Base-by-base conservation (phyloP, 225 moss, liverwort and hornwort species). In the Climacium dendroides region DNA sequence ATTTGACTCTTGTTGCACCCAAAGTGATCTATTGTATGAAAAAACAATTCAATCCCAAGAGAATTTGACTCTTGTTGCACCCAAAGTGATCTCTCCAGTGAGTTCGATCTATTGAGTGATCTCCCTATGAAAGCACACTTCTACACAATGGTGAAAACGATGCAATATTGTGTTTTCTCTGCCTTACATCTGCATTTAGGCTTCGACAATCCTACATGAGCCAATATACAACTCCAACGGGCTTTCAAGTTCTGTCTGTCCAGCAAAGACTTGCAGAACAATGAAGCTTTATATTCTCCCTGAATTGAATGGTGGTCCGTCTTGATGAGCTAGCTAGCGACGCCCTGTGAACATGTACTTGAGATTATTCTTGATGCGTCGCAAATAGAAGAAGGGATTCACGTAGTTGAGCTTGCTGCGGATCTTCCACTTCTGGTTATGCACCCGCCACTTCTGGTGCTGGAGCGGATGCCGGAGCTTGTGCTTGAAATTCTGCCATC, bases 381-480 rank as follows among this genome's bases (percentile, higher is more conserved):
- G 70, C 64, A 95, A 85, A 82, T 96, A 96, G 87, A 93, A 93
- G 62, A 96, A 90, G 19, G 95, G 95, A 59, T 96, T 96, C 61
- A 93, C 83, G 74, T 93, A 91, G 84, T 95, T 92, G 37, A 94
- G 53, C 87, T 86, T 95, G 78, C 76, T 92, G 53, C 92, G 91
- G 13, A 87, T 86, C 85, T 86, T 93, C 92, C 83, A 80, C 84
- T 65, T 86, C 74, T 86, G 90, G 60, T 90, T 89, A 3, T 89
- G 89, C 17, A 71, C 17, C 45, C 89, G 87, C 91, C 91, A 89
- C 89, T 88, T 92, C 34, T 92, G 84, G 52, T 92, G 85, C 69
- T 91, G 85, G 12, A 96, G 34, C 15, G 96, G 96, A 86, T 95
- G 95, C 85, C 80, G 83, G 5, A 95, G 76, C 82, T 83, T 90